phyloP scores from a whole-genome alignment of 495 filamentous ascomycete species.

The Aspergillus ostianus region DNA sequence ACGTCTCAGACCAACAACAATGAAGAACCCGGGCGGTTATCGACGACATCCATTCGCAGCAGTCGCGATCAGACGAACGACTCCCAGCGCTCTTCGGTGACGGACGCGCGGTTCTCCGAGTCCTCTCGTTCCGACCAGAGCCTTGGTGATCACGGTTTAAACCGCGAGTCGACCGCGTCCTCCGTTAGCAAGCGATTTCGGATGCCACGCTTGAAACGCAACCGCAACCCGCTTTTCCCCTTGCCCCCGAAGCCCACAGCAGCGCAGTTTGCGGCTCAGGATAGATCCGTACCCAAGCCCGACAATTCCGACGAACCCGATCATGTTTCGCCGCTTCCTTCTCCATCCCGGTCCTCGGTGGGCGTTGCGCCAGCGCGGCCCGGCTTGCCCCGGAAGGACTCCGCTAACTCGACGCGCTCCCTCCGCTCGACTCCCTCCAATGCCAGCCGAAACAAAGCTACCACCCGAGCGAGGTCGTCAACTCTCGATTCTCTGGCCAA shows the following conservation, averaged over 20 bases:
- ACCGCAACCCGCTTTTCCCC: slow-evolving; percentile 83
- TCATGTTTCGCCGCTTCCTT: slow-evolving; percentile 51
- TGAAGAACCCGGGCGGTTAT: slow-evolving; percentile 65
- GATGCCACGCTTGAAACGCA: slow-evolving; percentile 77
- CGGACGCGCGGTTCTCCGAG: slow-evolving; percentile 75
- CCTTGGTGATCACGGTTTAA: slow-evolving; percentile 68
- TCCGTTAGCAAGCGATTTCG: slow-evolving; percentile 70
- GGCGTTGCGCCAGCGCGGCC: slow-evolving; percentile 40
- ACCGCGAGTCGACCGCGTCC: slow-evolving; percentile 35
- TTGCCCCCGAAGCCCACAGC: slow-evolving; percentile 63
- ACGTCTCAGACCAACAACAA: slow-evolving; percentile 58
- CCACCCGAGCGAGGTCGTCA: slow-evolving; percentile 70
- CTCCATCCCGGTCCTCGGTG: slow-evolving; percentile 53
- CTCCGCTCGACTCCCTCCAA: slow-evolving; percentile 67
- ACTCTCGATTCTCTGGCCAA: slow-evolving; percentile 75
- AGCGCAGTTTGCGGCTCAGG: slow-evolving; percentile 18
- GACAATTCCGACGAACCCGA: slow-evolving; percentile 34
- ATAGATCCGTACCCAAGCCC: slow-evolving; percentile 25
- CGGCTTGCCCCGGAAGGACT: slow-evolving; percentile 57
- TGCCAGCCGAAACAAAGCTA: slow-evolving; percentile 25
- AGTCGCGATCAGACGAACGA: slow-evolving; percentile 66
- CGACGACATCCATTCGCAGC: slow-evolving; percentile 46
- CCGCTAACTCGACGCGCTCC: slow-evolving; percentile 66
- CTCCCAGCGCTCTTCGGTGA: slow-evolving; percentile 63
- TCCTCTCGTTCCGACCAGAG: slow-evolving; percentile 90